phyloP scores from a whole-genome alignment of 2,329 filamentous ascomycete genomes.

The Trichocomaceae sp. region DNA sequence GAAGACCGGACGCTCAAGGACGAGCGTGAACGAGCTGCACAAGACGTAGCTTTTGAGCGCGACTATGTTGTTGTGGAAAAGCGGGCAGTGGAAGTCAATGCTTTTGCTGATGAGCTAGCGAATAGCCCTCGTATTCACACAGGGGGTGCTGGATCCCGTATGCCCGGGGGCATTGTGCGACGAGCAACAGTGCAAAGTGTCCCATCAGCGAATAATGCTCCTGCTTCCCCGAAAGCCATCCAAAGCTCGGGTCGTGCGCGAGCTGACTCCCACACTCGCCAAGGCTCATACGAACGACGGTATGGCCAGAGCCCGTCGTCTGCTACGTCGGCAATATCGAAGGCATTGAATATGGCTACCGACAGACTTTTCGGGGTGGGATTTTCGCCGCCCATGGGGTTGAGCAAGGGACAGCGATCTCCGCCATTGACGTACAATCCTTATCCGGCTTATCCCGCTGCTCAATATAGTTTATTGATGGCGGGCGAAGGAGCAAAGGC shows the following conservation, averaged over 20 bases:
- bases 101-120: slow-evolving; percentile 89
- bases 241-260: slow-evolving; percentile 63
- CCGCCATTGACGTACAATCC: slow-evolving; percentile 52
- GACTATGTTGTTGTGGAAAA: slow-evolving; percentile 97
- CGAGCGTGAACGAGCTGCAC: slow-evolving; percentile 61
- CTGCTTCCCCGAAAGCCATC: slow-evolving; percentile 60
- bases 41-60: slow-evolving; percentile 83
- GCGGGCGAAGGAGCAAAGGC: slow-evolving; percentile 58
- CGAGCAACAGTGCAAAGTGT: slow-evolving; percentile 71
- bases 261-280: slow-evolving; percentile 61
- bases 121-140: slow-evolving; percentile 62
- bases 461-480: slow-evolving; percentile 61
- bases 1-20: slow-evolving; percentile 20
- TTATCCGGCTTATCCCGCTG: slow-evolving; percentile 76
- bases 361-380: slow-evolving; percentile 48
- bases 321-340: slow-evolving; percentile 84
- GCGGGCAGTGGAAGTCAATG: slow-evolving; percentile 90
- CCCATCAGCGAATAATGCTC: slow-evolving; percentile 59
- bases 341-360: slow-evolving; percentile 91
- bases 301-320: slow-evolving; percentile 68
- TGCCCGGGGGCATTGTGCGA: slow-evolving; percentile 60
- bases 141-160: slow-evolving; percentile 39
- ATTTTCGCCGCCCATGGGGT: slow-evolving; percentile 43
- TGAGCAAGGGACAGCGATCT: slow-evolving; percentile 41
- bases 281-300: slow-evolving; percentile 73